phyloP scores from a whole-genome alignment of 164 flowering plant species.

The Magnolia changhungtana region DNA sequence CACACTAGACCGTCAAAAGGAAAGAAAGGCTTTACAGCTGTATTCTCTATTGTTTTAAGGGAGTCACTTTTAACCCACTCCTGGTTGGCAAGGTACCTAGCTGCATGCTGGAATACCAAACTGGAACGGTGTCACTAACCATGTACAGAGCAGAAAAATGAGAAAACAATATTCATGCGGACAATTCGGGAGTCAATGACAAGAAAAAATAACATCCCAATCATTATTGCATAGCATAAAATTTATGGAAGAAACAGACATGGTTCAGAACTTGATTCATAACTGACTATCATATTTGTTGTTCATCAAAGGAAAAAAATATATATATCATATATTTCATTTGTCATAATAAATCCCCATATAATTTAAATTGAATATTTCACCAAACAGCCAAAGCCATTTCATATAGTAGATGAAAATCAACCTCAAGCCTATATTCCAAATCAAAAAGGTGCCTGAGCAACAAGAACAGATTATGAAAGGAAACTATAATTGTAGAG shows the following conservation, averaged over 20 bases:
- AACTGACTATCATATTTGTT: not conserved
- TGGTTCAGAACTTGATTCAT: not conserved
- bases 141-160: not conserved
- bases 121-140: slow-evolving; percentile 7
- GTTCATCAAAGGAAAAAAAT: not conserved
- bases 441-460: not conserved
- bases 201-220: not conserved
- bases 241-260: not conserved
- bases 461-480: not conserved
- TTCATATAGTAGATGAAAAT: not conserved
- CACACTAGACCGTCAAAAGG: not conserved
- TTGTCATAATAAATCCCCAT: not conserved
- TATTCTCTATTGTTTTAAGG: slow-evolving; percentile 92
- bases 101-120: slow-evolving; percentile 78
- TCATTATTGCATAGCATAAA: not conserved
- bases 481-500: not conserved
- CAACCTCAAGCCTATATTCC: not conserved
- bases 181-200: not conserved
- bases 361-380: not conserved
- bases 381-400: not conserved
- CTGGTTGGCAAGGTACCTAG: slow-evolving; percentile 95
- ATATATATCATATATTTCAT: no score
- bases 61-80: slow-evolving; percentile 98
- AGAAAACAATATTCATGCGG: not conserved
- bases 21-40: slow-evolving; percentile 62